Evolutionary conservation across 2,329 filamentous ascomycete species (phyloP).

Genomic region (Sporothrix curviconia): DNA sequence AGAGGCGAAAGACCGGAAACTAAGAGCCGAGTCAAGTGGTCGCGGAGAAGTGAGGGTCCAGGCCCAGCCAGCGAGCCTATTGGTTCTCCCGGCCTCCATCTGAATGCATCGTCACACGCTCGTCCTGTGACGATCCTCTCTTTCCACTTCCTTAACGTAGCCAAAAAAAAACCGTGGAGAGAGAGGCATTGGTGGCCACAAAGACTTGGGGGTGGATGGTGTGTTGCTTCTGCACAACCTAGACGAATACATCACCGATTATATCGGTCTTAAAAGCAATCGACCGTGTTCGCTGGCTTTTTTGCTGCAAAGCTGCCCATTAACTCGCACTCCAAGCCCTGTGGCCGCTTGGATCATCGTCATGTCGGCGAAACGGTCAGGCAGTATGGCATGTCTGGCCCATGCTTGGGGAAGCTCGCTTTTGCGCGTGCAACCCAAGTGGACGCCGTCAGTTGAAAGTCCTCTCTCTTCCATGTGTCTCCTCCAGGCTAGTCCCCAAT

Average conservation of each 20-base stretch:
- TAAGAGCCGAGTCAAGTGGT: background rate
- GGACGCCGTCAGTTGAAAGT: too few relatives aligned
- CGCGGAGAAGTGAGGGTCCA: background rate
- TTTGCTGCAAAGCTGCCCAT: too few relatives aligned
- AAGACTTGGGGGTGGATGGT: too few relatives aligned
- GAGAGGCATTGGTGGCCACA: too few relatives aligned
- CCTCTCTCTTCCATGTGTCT: background rate
- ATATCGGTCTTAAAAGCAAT: too few relatives aligned
- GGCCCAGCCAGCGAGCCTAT: background rate
- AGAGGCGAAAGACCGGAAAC: background rate
- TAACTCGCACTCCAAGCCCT: background rate
- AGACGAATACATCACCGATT: too few relatives aligned
- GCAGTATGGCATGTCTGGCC: background rate
- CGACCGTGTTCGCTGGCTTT: too few relatives aligned
- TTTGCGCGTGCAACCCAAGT: constrained; percentile 2
- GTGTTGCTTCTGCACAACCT: too few relatives aligned
- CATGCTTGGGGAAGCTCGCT: background rate
- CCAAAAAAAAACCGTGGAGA: too few relatives aligned
- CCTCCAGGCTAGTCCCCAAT: background rate
- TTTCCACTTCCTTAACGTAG: background rate
- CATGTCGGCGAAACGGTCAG: background rate
- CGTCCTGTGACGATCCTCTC: constrained; percentile 1
- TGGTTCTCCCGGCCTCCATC: background rate
- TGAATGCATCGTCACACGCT: constrained; percentile 9
- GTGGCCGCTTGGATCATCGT: background rate